phyloP scores from a whole-genome alignment of 2,329 filamentous ascomycete genomes.

The Arthroderma sp. region DNA sequence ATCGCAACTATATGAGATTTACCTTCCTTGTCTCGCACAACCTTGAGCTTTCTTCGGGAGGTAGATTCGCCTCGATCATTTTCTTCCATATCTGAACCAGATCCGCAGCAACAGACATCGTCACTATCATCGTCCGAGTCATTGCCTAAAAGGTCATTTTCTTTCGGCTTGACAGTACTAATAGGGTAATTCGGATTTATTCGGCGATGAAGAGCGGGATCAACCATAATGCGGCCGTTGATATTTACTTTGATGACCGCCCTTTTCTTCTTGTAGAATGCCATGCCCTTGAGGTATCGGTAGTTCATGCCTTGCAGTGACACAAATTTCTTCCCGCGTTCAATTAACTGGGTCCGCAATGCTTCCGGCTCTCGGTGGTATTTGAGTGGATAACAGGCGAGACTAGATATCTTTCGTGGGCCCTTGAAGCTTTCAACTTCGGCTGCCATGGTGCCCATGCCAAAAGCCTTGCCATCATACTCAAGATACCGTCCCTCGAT shows the following conservation, averaged over 20 bases:
- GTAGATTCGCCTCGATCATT: slow-evolving; percentile 22
- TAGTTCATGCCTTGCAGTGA: slow-evolving; percentile 71
- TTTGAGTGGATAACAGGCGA: slow-evolving; percentile 62
- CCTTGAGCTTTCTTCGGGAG: slow-evolving; percentile 36
- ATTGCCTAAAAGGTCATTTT: slow-evolving; percentile 44
- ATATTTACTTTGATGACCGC: slow-evolving; percentile 66
- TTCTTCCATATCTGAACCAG: slow-evolving; percentile 18
- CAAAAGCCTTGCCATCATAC: slow-evolving; percentile 77
- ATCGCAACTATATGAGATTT: slow-evolving; percentile 40
- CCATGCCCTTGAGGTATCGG: slow-evolving; percentile 68
- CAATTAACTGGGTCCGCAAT: slow-evolving; percentile 54
- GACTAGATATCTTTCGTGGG: slow-evolving; percentile 64
- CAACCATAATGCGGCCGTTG: slow-evolving; percentile 78
- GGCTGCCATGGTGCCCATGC: slow-evolving; percentile 55
- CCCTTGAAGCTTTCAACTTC: slow-evolving; percentile 68
- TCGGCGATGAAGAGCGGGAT: slow-evolving; percentile 65
- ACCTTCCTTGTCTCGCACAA: slow-evolving; percentile 42
- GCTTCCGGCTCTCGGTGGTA: slow-evolving; percentile 62
- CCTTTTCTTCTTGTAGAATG: slow-evolving; percentile 71
- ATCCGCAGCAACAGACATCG: slow-evolving; percentile 23
- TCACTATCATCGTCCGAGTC: slow-evolving; percentile 30
- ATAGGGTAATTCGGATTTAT: slow-evolving; percentile 79
- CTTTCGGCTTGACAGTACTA: slow-evolving; percentile 59
- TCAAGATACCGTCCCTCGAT: slow-evolving; percentile 67
- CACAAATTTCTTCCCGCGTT: slow-evolving; percentile 75